Evolutionary conservation across 345 rosid genomes (phyloP).

Genomic region (Bruguiera gymnorhiza): DNA sequence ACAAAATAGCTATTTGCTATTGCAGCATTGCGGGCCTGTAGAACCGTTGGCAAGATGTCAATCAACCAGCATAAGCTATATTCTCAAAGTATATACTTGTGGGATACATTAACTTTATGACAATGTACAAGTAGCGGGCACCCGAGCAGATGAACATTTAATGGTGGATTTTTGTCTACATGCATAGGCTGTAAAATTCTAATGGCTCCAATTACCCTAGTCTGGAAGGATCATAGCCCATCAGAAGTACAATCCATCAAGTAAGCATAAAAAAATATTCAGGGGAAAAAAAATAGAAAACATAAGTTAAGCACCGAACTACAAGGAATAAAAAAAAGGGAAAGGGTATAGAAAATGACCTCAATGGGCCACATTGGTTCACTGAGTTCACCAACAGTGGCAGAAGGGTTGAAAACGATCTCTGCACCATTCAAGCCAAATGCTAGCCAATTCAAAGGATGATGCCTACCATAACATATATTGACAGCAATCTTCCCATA

Average conservation of each 20-base stretch:
- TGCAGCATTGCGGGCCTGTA: slow-evolving; percentile 92
- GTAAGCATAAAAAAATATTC: neutral
- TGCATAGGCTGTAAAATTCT: neutral
- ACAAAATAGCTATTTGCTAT: slow-evolving; percentile 92
- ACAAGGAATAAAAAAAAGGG: neutral
- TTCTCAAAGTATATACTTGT: neutral
- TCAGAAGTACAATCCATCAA: slow-evolving; percentile 1
- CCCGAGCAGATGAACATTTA: neutral
- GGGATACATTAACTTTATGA: no score
- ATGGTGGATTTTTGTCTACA: neutral
- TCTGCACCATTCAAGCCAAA: slow-evolving; percentile 97
- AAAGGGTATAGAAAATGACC: slow-evolving; percentile 34
- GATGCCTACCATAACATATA: slow-evolving; percentile 96
- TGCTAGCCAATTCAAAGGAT: slow-evolving; percentile 92
- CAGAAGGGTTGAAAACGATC: slow-evolving; percentile 98
- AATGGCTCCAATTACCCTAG: neutral
- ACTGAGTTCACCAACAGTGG: slow-evolving; percentile 94
- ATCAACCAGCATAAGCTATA: neutral
- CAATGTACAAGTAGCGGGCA: no score
- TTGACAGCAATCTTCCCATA: slow-evolving; percentile 84
- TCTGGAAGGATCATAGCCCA: neutral
- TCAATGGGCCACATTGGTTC: slow-evolving; percentile 99
- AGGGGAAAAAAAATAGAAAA: neutral
- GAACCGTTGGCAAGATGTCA: slow-evolving; percentile 7
- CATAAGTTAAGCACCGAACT: neutral